Conservation (phyloP, 768 basidiomycete species). For the Termitomyces sp. region DNA sequence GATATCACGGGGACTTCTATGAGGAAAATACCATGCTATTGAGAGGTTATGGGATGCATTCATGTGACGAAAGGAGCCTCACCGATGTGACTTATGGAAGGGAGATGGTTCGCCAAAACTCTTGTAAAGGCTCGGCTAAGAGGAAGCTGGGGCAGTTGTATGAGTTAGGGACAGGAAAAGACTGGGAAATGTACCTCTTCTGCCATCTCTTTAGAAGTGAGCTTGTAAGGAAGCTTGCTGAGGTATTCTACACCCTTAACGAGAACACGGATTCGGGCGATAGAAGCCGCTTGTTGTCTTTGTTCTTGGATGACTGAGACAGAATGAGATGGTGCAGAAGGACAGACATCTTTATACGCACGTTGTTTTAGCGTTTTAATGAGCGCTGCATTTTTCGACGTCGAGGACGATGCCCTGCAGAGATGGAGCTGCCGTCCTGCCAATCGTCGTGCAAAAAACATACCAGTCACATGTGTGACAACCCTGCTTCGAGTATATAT, state of each 20-base stretch:
- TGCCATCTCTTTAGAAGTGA: conserved; percentile 1
- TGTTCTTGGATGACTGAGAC: not conserved
- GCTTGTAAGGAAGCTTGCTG: conserved; percentile 2
- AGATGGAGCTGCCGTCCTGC: not conserved
- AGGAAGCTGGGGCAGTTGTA: conserved; percentile 18
- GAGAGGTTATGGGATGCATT: not conserved
- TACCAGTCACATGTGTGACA: not conserved
- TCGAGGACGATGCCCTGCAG: not conserved
- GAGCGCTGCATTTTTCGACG: not conserved
- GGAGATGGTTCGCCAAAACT: not conserved
- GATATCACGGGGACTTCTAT: not conserved
- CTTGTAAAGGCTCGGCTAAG: not conserved
- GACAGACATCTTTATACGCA: not conserved
- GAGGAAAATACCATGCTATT: not conserved
- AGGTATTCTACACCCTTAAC: not conserved
- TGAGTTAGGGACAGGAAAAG: not conserved
- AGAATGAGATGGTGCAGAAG: not conserved
- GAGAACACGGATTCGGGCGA: not conserved
- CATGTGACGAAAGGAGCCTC: not conserved
- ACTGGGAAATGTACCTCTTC: not conserved
- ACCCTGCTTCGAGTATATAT: too few species aligned
- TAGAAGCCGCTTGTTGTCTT: not conserved
- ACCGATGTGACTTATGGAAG: not conserved
- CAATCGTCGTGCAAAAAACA: not conserved
- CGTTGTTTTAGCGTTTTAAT: not conserved